These are phyloP conservation scores for Chalciporus sphaerocephalus DNA, from an alignment of 768 basidiomycete species.

Conservation along the genomic window DNA sequence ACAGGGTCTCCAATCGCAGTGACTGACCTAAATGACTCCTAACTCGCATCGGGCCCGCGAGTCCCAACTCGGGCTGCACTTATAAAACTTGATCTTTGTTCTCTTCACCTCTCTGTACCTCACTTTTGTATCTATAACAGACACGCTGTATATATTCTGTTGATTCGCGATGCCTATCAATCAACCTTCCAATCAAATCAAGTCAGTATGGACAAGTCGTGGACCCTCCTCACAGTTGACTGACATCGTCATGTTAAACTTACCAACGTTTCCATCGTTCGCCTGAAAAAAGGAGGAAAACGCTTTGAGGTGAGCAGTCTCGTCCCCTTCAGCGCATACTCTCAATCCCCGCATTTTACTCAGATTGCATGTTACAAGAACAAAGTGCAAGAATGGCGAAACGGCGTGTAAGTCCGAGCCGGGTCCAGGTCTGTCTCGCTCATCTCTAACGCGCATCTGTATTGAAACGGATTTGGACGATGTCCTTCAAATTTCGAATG, in stretches of 20 bases:
- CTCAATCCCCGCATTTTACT: background rate
- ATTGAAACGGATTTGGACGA: constrained; percentile 94
- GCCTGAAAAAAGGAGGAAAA: constrained; percentile 95
- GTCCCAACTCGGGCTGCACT: background rate
- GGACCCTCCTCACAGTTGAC: background rate
- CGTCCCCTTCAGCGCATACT: background rate
- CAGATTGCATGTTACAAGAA: constrained; percentile 99
- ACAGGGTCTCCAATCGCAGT: background rate
- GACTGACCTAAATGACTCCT: constrained; percentile 14
- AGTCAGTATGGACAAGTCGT: constrained; percentile 39
- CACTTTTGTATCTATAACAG: background rate
- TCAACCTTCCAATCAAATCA: constrained; percentile 88
- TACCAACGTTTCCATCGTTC: constrained; percentile 95
- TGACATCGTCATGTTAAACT: constrained; percentile 49
- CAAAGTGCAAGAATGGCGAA: constrained; percentile 96
- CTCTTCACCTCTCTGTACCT: background rate
- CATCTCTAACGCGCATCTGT: constrained; percentile 1
- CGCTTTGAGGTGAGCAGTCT: constrained; percentile 74
- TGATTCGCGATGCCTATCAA: constrained; percentile 45
- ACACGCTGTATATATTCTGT: background rate
- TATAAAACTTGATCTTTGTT: background rate
- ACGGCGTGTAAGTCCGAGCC: constrained; percentile 64
- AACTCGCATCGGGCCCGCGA: constrained; percentile 9
- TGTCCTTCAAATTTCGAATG: constrained; percentile 92
- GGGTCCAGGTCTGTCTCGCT: background rate